Conservation (phyloP, 345 rosid genomes). For the Boechera divaricarpa region DNA sequence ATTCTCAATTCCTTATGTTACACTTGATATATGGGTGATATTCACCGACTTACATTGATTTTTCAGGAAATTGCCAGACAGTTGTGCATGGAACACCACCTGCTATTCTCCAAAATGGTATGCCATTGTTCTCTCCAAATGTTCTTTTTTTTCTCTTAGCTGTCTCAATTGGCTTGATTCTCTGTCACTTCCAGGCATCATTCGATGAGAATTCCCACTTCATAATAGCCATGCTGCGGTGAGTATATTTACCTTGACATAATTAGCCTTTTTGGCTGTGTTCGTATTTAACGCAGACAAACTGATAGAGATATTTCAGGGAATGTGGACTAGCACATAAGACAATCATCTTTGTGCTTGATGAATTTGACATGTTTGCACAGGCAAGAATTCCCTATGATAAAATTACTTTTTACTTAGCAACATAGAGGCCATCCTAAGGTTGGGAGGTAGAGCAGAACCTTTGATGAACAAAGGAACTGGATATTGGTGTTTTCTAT, state of each 20-base stretch:
- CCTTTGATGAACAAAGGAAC: slow-evolving; percentile 4
- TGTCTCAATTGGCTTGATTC: slow-evolving; percentile 8
- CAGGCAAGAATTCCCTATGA: slow-evolving; percentile 62
- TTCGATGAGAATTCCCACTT: slow-evolving; percentile 92
- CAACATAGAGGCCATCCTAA: slow-evolving; percentile 9
- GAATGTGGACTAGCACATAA: slow-evolving; percentile 97
- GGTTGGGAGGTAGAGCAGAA: slow-evolving; percentile 8
- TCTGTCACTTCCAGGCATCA: slow-evolving; percentile 68
- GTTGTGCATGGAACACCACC: slow-evolving; percentile 79
- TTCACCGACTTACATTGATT: slow-evolving; percentile 11
- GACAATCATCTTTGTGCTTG: slow-evolving; percentile 82
- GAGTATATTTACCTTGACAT: slow-evolving; percentile 35
- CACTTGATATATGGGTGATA: background rate
- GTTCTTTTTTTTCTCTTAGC: background rate
- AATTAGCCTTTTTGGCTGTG: slow-evolving; percentile 11
- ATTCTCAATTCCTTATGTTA: background rate
- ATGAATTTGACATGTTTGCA: slow-evolving; percentile 92
- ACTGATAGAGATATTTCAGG: slow-evolving; percentile 52
- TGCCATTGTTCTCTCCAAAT: background rate
- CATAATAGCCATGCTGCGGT: slow-evolving; percentile 85
- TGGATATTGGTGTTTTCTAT: slow-evolving; percentile 11
- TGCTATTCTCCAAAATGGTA: slow-evolving; percentile 91
- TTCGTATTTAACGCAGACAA: slow-evolving; percentile 18
- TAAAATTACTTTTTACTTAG: background rate
- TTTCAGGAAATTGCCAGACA: slow-evolving; percentile 88